Base-by-base conservation (phyloP, 2,329 filamentous ascomycete genomes). In the Paraphaeosphaeria minitans region DNA sequence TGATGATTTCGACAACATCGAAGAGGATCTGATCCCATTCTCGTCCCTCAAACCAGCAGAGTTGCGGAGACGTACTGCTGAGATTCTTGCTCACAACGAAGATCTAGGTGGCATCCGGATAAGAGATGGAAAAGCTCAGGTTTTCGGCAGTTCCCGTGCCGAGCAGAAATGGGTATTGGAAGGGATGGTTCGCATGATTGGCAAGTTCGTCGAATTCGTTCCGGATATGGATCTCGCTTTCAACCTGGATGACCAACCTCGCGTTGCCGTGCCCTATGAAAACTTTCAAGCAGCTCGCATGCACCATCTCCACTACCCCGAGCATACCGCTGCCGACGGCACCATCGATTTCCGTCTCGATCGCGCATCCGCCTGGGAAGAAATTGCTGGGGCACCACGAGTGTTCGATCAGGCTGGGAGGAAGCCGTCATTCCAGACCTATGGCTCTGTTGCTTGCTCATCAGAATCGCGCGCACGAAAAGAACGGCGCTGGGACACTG, bases 201-300 rank as follows among this genome's bases (percentile, higher is more conserved):
- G 68, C 35, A 66, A 71, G 9, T 72, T 87, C 63, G 78, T 79
- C 1, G 68, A 83, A 56, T 78, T 80, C 63, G 77, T 88, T 31
- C 86, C 86, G 0, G 85, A 88, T 59, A 88, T 88, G 85, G 85
- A 87, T 65, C 70, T 88, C 39, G 84, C 83, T 0, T 83, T 88
- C 74, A 88, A 88, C 60, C 67, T 87, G n/a, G 85, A 87, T 59
- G 84, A 87, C 61, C 84, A 87, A 65, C 80, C 80, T 48, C 80
- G 85, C 12, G 81, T 87, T 12, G 82, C 82, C 29, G 80, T 87
- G 2, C 84, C 84, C 0, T 83, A 72, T 53, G 61, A 71, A 33
- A 66, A 67, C 33, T 52, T 72, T 14, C 68, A 70, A 41, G 63
- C 72, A 22, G 71, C 72, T 6, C 60, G 69, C 7, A 60, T 65